Conservation (phyloP, 768 basidiomycete species). For the Russula dissimulans region DNA sequence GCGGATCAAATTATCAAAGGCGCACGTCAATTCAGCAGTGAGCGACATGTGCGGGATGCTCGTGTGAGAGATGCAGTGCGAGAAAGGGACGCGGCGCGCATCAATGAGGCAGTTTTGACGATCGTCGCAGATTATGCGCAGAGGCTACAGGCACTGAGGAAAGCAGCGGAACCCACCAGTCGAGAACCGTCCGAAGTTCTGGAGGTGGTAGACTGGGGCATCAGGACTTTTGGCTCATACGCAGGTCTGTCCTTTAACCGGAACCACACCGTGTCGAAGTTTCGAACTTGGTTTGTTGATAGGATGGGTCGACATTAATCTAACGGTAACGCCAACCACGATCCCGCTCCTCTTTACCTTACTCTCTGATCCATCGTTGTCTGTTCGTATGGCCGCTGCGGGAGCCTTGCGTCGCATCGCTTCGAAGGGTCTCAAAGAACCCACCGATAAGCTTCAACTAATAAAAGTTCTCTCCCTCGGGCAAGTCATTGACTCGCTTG, state of each 20-base stretch:
- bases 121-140: conserved; percentile 66
- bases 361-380: conserved; percentile 65
- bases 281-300: conserved; percentile 7
- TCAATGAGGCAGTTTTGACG: conserved; percentile 82
- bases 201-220: conserved; percentile 88
- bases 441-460: conserved; percentile 80
- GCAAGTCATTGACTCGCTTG: conserved; percentile 71
- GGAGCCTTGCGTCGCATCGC: conserved; percentile 75
- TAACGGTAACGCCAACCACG: conserved; percentile 87
- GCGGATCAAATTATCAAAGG: conserved; percentile 91
- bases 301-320: conserved; percentile 98
- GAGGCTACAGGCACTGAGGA: conserved; percentile 43
- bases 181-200: conserved; percentile 48
- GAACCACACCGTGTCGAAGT: background rate
- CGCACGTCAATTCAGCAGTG: conserved; percentile 61
- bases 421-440: conserved; percentile 89
- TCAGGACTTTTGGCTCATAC: conserved; percentile 86
- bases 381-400: conserved; percentile 77
- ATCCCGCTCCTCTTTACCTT: conserved; percentile 78
- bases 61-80: conserved; percentile 85
- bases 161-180: conserved; percentile 36
- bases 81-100: conserved; percentile 74
- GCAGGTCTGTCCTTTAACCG: conserved; percentile 57
- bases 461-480: conserved; percentile 83
- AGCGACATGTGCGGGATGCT: conserved; percentile 71